phyloP scores from a whole-genome alignment of 306 rosid genomes.

The Nissolia schottii region DNA sequence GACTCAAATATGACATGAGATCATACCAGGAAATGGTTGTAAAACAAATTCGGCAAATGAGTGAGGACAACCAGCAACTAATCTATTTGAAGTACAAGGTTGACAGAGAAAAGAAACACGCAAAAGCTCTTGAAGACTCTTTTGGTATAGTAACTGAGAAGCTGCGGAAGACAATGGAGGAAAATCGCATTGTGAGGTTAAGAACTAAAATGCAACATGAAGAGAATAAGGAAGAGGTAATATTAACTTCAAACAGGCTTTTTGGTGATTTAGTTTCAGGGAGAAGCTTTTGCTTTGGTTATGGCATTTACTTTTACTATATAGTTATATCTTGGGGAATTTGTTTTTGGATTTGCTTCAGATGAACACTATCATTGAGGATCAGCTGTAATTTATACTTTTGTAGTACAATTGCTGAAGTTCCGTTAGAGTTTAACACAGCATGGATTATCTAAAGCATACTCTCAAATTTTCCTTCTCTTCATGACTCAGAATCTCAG shows the following conservation, averaged over 20 bases:
- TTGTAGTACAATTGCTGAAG: not conserved
- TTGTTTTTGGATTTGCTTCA: not conserved
- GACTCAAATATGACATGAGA: constrained; percentile 59
- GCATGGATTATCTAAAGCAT: not conserved
- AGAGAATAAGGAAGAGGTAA: constrained; percentile 71
- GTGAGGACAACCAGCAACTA: constrained; percentile 61
- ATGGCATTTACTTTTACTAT: not conserved
- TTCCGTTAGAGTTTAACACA: not conserved
- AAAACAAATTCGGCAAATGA: constrained; percentile 59
- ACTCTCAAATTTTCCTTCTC: not conserved
- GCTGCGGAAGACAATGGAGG: constrained; percentile 46
- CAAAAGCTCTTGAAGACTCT: constrained; percentile 44
- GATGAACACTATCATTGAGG: not conserved
- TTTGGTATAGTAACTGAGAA: constrained; percentile 33
- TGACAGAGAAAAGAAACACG: constrained; percentile 34
- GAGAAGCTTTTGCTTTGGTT: not conserved
- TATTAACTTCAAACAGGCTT: not conserved
- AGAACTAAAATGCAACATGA: constrained; percentile 47
- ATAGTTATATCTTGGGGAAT: not conserved
- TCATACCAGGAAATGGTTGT: constrained; percentile 70
- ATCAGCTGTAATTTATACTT: not conserved
- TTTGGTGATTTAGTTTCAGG: not conserved
- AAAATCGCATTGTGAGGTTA: constrained; percentile 45
- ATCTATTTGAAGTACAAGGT: constrained; percentile 34
- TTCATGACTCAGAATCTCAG: not conserved